Base-by-base conservation (phyloP, 371 early-diverging fungal genomes). In the Vavraia culicis region DNA sequence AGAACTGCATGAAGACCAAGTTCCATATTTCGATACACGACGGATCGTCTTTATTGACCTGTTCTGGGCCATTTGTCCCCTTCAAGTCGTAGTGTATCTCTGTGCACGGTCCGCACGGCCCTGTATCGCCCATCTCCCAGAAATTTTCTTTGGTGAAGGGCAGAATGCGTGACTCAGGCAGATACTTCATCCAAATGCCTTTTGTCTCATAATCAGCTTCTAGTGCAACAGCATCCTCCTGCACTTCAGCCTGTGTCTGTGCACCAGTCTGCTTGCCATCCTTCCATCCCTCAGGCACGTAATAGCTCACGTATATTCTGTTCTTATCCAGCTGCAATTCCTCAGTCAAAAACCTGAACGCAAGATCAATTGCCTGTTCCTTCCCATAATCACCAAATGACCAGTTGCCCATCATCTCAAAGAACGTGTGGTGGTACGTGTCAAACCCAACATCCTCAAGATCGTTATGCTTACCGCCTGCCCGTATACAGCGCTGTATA, bases 361-460 rank as follows among this genome's bases (percentile, higher is more conserved):
- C 86, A 74, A 77, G 77, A 32, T 68, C 71, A 43, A 94, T 85
- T 5, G 86, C 88, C 57, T 85, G 83, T 70, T 78, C 77, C 78
- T 96, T 96, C 72, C 93, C 94, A 69, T 96, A 93, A 63, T 93
- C 89, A 47, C 95, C 94, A 74, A 96, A 96, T 15, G 91, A 90
- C 98, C 98, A 96, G 75, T 98, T 98, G 47, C 98, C 98, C 71
- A 98, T 73, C 98, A 98, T 98, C 72, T 98, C 95, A 74, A 98
- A 98, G 74, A 88, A 98, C 32, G 98, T 98, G 69, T 98, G 98
- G 71, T 98, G 98, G 68, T 98, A 98, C 4, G 83, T 85, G 66
- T 98, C 98, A 67, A 83, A 88, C 50, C 98, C 98, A 15, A 98
- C 98, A 71, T 98, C 98, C 49, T 98, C 98, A 50, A 98, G 77